phyloP scores from a whole-genome alignment of 192 early-diverging fungal species.

The Coemansia sp. region DNA sequence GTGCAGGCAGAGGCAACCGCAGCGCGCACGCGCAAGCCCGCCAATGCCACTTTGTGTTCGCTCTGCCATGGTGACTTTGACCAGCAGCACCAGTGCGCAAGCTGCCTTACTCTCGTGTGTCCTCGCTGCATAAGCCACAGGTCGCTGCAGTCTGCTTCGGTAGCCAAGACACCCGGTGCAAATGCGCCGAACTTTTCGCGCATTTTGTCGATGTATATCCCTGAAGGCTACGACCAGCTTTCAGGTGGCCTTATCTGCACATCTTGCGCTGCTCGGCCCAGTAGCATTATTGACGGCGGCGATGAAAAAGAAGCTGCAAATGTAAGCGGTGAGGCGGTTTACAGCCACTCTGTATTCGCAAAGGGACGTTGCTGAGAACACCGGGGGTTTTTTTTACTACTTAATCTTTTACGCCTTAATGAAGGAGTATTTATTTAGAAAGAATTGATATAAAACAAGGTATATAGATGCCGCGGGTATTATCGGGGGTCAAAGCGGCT shows the following conservation, averaged over 20 bases:
- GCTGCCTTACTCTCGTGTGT: slow-evolving; percentile 42
- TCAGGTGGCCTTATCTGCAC: slow-evolving; percentile 30
- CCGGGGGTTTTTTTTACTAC: too few relatives aligned
- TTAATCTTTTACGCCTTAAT: too few relatives aligned
- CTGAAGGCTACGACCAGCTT: slow-evolving; percentile 22
- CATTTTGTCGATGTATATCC: slow-evolving; percentile 43
- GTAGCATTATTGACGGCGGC: background rate
- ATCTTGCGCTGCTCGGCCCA: slow-evolving; percentile 22
- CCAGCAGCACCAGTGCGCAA: slow-evolving; percentile 44
- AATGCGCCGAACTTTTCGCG: slow-evolving; percentile 22
- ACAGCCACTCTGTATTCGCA: background rate
- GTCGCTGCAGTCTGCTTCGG: background rate
- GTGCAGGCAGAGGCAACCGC: slow-evolving; percentile 40
- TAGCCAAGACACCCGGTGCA: background rate
- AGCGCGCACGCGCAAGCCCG: slow-evolving; percentile 2
- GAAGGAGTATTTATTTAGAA: too few relatives aligned
- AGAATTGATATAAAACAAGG: too few relatives aligned
- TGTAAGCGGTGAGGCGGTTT: background rate
- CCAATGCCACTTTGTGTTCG: slow-evolving; percentile 35
- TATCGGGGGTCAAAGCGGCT: slow-evolving; percentile 3
- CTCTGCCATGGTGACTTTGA: slow-evolving; percentile 48
- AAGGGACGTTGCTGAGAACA: background rate
- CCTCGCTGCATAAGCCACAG: slow-evolving; percentile 28
- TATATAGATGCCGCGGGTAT: too few relatives aligned
- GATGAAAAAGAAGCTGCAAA: background rate